Percentiles rank a stretch among this genome's conserved stretches.
Evolutionary conservation across 2,329 filamentous ascomycete genomes (phyloP).

Genomic region (Diplodia mutila): DNA sequence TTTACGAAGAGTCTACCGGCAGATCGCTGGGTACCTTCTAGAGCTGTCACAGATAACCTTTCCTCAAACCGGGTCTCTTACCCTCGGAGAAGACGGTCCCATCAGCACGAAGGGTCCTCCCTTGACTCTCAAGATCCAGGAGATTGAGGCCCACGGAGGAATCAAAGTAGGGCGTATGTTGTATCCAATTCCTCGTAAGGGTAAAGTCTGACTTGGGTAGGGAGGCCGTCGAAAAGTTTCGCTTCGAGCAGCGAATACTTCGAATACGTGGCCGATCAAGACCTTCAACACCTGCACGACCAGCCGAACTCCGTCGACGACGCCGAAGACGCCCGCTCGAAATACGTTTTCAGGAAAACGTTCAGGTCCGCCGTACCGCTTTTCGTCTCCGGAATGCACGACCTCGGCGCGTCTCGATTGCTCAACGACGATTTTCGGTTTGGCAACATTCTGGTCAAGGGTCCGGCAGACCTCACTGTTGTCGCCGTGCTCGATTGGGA

Average conservation of each 20-base stretch:
- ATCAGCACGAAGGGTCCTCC: background rate
- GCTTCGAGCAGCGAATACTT: constrained; percentile 31
- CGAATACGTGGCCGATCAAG: constrained; percentile 30
- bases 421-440: constrained; percentile 32
- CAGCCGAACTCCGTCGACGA: constrained; percentile 33
- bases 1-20: constrained; percentile 27
- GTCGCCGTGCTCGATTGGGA: constrained; percentile 33
- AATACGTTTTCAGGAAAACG: constrained; percentile 32
- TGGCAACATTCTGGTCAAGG: constrained; percentile 32
- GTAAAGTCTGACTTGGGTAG: background rate
- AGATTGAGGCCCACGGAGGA: constrained; percentile 28
- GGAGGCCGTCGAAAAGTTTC: background rate
- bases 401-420: constrained; percentile 26
- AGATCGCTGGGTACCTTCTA: constrained; percentile 26
- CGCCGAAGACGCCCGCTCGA: constrained; percentile 33
- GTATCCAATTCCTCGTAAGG: background rate
- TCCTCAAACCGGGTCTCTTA: constrained; percentile 25
- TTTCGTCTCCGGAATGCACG: constrained; percentile 27
- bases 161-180: constrained; percentile 17
- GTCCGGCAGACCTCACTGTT: constrained; percentile 30
- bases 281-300: constrained; percentile 32
- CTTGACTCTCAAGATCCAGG: constrained; percentile 29
- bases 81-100: background rate
- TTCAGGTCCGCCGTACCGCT: constrained; percentile 29
- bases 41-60: constrained; percentile 29